Conservation (phyloP, 305 asterid genomes). For the Andrographis paniculata region DNA sequence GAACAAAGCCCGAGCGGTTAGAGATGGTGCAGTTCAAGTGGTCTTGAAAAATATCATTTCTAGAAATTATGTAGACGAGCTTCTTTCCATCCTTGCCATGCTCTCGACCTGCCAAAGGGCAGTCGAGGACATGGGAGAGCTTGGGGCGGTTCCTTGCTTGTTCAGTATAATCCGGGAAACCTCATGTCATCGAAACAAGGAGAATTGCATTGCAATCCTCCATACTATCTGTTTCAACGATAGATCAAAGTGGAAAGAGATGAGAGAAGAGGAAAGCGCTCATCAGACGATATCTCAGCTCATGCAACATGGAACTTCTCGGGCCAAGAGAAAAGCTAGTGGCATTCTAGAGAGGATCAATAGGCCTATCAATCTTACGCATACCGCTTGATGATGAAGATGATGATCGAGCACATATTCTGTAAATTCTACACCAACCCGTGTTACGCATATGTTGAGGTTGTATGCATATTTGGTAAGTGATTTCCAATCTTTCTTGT, state of each 20-base stretch:
- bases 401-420: constrained; percentile 24
- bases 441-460: neutral
- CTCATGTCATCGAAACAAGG: constrained; percentile 30
- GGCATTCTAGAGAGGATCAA: constrained; percentile 47
- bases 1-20: constrained; percentile 42
- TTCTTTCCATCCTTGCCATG: constrained; percentile 45
- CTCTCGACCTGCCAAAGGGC: constrained; percentile 41
- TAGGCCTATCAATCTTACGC: constrained; percentile 23
- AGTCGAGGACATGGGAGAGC: constrained; percentile 38
- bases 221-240: constrained; percentile 32
- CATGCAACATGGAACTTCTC: constrained; percentile 43
- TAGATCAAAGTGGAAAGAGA: constrained; percentile 38
- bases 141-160: constrained; percentile 34
- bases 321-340: constrained; percentile 66
- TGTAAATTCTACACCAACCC: constrained; percentile 39
- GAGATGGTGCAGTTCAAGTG: constrained; percentile 38
- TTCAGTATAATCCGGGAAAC: constrained; percentile 34
- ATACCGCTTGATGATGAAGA: constrained; percentile 33
- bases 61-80: constrained; percentile 31
- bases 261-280: constrained; percentile 36
- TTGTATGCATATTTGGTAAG: constrained; percentile 18
- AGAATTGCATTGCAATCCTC: constrained; percentile 42
- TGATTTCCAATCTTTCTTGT: constrained; percentile 20
- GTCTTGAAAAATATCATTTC: constrained; percentile 31
- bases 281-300: constrained; percentile 44